Conservation (phyloP, 257 asterid genomes). For the Plectranthus barbatus region DNA sequence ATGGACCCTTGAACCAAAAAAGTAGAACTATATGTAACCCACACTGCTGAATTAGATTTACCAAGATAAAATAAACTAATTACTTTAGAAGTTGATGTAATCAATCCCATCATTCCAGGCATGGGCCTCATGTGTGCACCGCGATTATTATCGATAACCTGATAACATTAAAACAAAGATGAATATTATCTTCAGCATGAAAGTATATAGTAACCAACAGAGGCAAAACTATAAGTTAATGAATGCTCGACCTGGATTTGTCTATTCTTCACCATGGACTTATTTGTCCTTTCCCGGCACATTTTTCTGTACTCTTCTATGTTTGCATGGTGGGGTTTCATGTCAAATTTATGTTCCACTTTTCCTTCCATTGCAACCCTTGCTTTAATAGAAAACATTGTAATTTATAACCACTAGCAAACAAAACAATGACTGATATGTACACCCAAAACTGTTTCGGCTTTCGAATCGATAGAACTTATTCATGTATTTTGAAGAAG, state of each 20-base stretch:
- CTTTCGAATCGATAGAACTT: no score
- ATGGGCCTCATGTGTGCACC: conserved; percentile 93
- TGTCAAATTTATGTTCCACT: conserved; percentile 88
- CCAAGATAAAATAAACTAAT: not conserved
- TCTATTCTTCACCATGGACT: conserved; percentile 79
- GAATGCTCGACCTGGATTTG: conserved; percentile 59
- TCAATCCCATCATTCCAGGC: conserved; percentile 80
- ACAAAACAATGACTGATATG: not conserved
- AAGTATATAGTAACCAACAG: not conserved
- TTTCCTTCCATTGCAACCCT: conserved; percentile 66
- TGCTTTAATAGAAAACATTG: conserved; percentile 18
- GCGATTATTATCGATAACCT: conserved; percentile 86
- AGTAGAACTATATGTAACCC: not conserved
- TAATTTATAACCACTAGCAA: not conserved
- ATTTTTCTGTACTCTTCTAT: conserved; percentile 61
- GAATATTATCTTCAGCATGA: not conserved
- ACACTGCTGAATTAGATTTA: not conserved
- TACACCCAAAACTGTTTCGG: not conserved
- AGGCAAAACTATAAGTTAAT: not conserved
- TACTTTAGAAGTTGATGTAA: conserved; percentile 73
- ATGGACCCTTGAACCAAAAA: not conserved
- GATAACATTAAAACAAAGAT: conserved; percentile 14
- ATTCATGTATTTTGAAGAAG: not conserved
- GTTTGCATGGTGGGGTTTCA: conserved; percentile 71
- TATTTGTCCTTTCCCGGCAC: conserved; percentile 95